These are phyloP conservation scores for Echinochloa phyllopogon DNA, from an alignment of 176 grass and related monocot genomes.

Conservation along the genomic window DNA sequence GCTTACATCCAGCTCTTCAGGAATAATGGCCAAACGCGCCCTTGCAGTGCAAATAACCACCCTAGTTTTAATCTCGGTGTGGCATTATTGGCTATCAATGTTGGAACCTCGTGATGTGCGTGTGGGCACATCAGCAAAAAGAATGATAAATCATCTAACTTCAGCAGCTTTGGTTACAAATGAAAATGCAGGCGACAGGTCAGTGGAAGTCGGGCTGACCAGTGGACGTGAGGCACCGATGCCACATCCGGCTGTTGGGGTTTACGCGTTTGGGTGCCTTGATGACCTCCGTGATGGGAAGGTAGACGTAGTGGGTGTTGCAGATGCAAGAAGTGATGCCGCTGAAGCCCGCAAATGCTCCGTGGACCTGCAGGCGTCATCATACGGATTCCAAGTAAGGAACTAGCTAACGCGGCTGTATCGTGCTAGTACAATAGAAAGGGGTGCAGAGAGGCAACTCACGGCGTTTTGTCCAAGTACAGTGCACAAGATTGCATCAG, in stretches of 20 bases:
- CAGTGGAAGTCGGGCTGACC: constrained; percentile 86
- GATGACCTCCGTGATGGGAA: constrained; percentile 93
- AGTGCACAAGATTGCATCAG: constrained; percentile 98
- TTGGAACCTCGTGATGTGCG: background rate
- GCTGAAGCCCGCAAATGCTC: constrained; percentile 97
- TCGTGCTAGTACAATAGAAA: background rate
- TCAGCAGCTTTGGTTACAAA: constrained; percentile 7
- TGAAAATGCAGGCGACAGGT: background rate
- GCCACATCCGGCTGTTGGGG: constrained; percentile 99
- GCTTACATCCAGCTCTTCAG: background rate
- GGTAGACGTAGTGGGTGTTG: constrained; percentile 84
- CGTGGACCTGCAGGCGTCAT: constrained; percentile 67
- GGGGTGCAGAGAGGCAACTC: constrained; percentile 24
- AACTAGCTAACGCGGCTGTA: background rate
- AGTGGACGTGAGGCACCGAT: constrained; percentile 88
- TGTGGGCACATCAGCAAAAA: constrained; percentile 14
- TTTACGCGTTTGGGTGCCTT: constrained; percentile 59
- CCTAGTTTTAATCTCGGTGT: constrained; percentile 21
- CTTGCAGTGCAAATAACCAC: constrained; percentile 9
- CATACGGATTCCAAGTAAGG: constrained; percentile 14
- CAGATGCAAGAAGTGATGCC: constrained; percentile 88
- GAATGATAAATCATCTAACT: constrained; percentile 20
- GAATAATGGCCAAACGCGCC: background rate
- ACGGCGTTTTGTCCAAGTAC: constrained; percentile 97
- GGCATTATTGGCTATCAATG: background rate